Base-by-base conservation (phyloP, 2,329 filamentous ascomycete genomes). In the Decorospora gaudefroyi region DNA sequence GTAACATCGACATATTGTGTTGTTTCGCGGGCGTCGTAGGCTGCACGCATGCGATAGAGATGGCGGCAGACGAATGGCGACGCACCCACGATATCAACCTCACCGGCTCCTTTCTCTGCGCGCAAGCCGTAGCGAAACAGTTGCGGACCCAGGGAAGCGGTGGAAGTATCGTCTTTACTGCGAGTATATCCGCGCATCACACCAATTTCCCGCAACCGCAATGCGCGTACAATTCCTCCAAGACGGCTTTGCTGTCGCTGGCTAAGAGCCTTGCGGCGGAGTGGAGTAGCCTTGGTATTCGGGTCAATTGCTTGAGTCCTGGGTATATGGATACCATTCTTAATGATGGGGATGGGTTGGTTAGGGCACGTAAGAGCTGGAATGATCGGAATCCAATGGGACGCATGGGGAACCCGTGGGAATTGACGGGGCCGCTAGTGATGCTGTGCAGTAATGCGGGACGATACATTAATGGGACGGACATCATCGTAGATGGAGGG, bases 291-390 rank as follows among this genome's bases (percentile, higher is more conserved):
- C 78, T 85, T 62, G 87, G 87, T 0, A 87, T 91, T 48, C 71
- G 84, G 2, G 83, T 87, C 4, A 90, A 91, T 56, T 81, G 76
- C 12, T 76, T 91, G 30, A 83, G 78, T 26, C 87, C 87, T 0
- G 87, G 87, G 0, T 90, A 90, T 57, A 88, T 90, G 82, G 86
- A 88, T 58, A 89, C 86, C 0, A 80, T 88, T 9, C 69, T 90
- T 33, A 90, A 89, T 59, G 83, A 83, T 46, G 84, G 84, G 0
- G 76, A 78, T 6, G 80, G 79, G 0, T 64, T 88, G 32, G 75
- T 75, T 8, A 73, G 74, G 25, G 76, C 77, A 25, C 73, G 80
- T 44, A 70, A 71, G 19, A 73, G 77, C 2, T 88, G 85, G 85
- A 74, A 74, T 15, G 71, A 70, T 22, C 72, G 82, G 42, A 83